Conservation (phyloP, 1,139 yeast species). For the Geotrichum fermentans region DNA sequence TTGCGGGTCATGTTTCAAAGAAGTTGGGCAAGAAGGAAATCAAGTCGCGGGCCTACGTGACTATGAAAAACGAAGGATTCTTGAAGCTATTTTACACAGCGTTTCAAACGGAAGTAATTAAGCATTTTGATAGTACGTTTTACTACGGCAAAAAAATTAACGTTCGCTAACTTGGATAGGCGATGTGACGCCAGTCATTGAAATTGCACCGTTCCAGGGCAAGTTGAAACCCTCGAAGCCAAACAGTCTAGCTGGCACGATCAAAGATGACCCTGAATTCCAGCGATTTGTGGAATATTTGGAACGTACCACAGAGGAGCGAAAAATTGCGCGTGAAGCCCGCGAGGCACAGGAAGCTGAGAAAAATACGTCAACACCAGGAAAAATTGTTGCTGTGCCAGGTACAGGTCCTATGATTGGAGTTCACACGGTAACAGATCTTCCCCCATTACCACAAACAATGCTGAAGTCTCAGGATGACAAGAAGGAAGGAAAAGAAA, state of each 20-base stretch:
- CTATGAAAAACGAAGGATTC: constrained; percentile 19
- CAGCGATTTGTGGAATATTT: constrained; percentile 22
- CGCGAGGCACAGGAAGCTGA: constrained; percentile 12
- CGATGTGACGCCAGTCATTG: constrained; percentile 21
- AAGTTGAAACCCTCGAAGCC: constrained; percentile 19
- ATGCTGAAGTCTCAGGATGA: background rate
- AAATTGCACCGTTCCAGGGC: constrained; percentile 30
- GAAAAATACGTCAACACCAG: constrained; percentile 11
- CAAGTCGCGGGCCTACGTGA: constrained; percentile 25
- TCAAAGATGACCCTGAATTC: constrained; percentile 24
- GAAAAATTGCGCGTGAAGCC: constrained; percentile 2
- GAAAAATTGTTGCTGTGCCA: constrained; percentile 19
- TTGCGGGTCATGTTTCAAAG: constrained; percentile 36
- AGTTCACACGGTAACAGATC: constrained; percentile 19
- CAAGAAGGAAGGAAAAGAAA: constrained; percentile 10
- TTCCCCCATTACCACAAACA: constrained; percentile 7
- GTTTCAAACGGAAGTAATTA: constrained; percentile 20
- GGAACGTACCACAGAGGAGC: constrained; percentile 9
- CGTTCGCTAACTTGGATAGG: constrained; percentile 10
- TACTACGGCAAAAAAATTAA: too few relatives aligned
- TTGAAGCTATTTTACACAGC: constrained; percentile 23
- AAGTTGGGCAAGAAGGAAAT: constrained; percentile 24
- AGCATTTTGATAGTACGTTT: constrained; percentile 15
- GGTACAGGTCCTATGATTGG: constrained; percentile 18
- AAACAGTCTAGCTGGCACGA: constrained; percentile 24